These are phyloP conservation scores for Oryza longistaminata DNA, from an alignment of 176 grass and related monocot species.

Conservation along the genomic window DNA sequence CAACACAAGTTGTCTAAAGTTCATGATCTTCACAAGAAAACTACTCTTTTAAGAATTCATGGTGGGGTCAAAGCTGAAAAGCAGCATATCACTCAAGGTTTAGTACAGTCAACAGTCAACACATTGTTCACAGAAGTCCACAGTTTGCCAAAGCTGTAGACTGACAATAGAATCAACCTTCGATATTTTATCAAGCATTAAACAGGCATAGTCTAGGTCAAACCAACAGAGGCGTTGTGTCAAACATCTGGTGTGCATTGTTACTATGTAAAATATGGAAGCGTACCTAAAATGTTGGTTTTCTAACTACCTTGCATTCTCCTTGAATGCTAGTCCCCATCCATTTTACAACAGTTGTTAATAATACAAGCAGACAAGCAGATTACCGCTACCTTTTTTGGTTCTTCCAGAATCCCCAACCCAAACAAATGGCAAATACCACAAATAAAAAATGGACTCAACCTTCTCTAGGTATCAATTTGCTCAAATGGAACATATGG, in stretches of 20 bases:
- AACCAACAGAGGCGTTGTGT: conserved; percentile 6
- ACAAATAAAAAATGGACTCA: background rate
- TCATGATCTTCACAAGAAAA: background rate
- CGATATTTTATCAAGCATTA: background rate
- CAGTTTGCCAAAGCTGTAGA: background rate
- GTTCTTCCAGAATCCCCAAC: background rate
- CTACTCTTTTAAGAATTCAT: background rate
- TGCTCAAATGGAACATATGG: background rate
- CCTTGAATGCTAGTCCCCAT: background rate
- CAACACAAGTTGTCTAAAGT: background rate
- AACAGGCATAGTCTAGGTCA: background rate
- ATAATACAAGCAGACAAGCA: background rate
- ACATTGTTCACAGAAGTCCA: background rate
- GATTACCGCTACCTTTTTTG: background rate
- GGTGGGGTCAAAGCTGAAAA: background rate
- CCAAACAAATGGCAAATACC: background rate
- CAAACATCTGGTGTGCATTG: background rate
- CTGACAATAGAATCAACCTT: background rate
- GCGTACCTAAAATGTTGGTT: background rate
- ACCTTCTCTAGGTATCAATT: background rate
- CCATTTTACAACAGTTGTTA: background rate
- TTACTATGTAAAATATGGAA: background rate
- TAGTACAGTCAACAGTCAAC: background rate
- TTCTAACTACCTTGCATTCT: background rate
- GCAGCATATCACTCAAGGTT: background rate